phyloP scores from a whole-genome alignment of 2,329 filamentous ascomycete species.

The Penicillium sp. region DNA sequence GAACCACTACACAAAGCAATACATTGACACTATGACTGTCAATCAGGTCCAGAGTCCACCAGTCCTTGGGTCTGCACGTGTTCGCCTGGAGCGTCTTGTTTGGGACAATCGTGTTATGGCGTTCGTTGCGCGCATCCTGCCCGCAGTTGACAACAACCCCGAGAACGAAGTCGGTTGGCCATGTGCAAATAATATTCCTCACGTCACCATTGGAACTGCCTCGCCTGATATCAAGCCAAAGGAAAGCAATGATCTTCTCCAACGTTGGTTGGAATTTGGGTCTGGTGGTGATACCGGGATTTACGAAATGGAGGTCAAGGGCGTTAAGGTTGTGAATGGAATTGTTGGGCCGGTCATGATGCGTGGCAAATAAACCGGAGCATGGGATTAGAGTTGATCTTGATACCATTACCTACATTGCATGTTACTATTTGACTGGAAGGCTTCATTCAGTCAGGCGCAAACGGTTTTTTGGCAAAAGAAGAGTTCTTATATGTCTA shows the following conservation, averaged over 20 bases:
- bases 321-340: conserved; percentile 57
- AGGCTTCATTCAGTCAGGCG: neutral
- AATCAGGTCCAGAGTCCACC: conserved; percentile 32
- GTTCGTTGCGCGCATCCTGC: conserved; percentile 72
- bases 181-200: conserved; percentile 75
- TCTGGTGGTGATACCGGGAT: conserved; percentile 54
- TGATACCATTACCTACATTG: neutral
- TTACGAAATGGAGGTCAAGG: conserved; percentile 54
- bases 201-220: conserved; percentile 87
- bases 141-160: conserved; percentile 35
- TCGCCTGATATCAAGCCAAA: conserved; percentile 77
- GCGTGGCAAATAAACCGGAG: conserved; percentile 16
- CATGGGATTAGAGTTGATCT: neutral
- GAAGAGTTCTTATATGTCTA: neutral
- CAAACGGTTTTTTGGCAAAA: neutral
- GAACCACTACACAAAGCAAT: conserved; percentile 67
- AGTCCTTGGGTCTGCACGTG: conserved; percentile 37
- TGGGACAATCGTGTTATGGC: conserved; percentile 90
- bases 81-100: conserved; percentile 67
- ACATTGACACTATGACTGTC: conserved; percentile 42
- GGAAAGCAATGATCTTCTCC: conserved; percentile 86
- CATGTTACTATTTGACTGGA: neutral
- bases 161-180: conserved; percentile 52
- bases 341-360: conserved; percentile 53
- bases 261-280: conserved; percentile 68